Evolutionary conservation across 192 early-diverging fungal genomes (phyloP).

Genomic region (Entomortierella lignicola): DNA sequence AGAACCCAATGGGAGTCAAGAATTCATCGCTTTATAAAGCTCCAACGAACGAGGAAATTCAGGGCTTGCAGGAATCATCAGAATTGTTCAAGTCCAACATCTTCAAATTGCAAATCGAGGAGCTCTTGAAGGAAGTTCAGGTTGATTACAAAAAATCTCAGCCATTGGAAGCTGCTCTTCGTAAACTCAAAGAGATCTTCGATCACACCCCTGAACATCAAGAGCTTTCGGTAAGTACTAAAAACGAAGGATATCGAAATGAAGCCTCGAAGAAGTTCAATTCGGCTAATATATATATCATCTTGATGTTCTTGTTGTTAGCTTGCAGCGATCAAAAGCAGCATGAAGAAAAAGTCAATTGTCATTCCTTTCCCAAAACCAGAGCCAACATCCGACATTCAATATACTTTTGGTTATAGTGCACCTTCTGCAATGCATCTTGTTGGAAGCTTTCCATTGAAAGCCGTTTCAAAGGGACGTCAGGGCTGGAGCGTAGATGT

Average conservation of each 20-base stretch:
- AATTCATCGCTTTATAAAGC: constrained; percentile 58
- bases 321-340: constrained; percentile 54
- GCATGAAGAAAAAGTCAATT: constrained; percentile 68
- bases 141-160: constrained; percentile 70
- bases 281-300: neutral
- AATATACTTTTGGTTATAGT: constrained; percentile 83
- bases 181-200: constrained; percentile 75
- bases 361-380: constrained; percentile 84
- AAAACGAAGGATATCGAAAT: neutral
- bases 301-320: constrained; percentile 6
- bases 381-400: constrained; percentile 72
- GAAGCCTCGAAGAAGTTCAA: neutral
- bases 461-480: constrained; percentile 70
- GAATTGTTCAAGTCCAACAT: constrained; percentile 91
- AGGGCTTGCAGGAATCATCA: constrained; percentile 82
- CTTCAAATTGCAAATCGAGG: constrained; percentile 89
- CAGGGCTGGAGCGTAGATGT: constrained; percentile 87
- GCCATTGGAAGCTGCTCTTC: constrained; percentile 72
- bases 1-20: constrained; percentile 33
- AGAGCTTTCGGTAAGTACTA: constrained; percentile 60
- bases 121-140: constrained; percentile 75
- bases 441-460: constrained; percentile 90
- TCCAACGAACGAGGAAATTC: constrained; percentile 85
- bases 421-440: constrained; percentile 81
- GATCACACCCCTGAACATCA: constrained; percentile 66